Evolutionary conservation across 768 basidiomycete genomes (phyloP), one percentile per base, ranked within the genome.

Genomic region (Amylocystis lapponica): DNA sequence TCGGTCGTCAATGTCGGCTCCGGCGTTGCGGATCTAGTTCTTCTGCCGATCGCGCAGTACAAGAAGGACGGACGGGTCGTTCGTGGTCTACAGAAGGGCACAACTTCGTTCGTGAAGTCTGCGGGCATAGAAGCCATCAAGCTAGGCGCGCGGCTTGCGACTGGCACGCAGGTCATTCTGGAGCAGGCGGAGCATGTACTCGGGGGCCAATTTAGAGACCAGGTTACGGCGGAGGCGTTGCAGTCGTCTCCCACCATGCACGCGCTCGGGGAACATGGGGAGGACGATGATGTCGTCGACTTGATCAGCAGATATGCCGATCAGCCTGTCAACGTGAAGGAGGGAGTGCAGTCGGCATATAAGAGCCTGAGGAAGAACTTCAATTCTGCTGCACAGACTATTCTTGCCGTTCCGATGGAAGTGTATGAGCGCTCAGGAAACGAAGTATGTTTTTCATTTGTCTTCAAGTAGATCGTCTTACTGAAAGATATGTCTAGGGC

Each of bases 401-500:
- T 99, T 48, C 75, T 99, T 27, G 95, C 96, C 1, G 91, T 99
- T 1, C 96, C 96, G 1, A 97, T 98, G 95, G 96, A 98, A 63
- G 92, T 97, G 10, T 95, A 97, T 54, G 96, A 99, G 64, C 74
- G 87, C 47, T 87, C 92, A 9, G 90, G 91, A 7, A 86, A 83
- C 44, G 89, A 96, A 76, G 94, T 86, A 52, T 55, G 76, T 67
- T 37, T 16, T 17, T 27, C 20, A 27, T 30, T 26, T 31, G 17
- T 22, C 14, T 50, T 37, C 22, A 20, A 22, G 29, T 52, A 30
- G 45, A 34, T 9, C 16, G 32, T 14, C 13, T 22, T 22, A 46
- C 29, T 34, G 36, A 31, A 5, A 4, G 12, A 40, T 41, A 33
- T 27, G n/a, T 40, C 13, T 57, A 98, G 93, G 94, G 93, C 3